Base-by-base conservation (phyloP, 345 rosid species). In the Camelina sativa region DNA sequence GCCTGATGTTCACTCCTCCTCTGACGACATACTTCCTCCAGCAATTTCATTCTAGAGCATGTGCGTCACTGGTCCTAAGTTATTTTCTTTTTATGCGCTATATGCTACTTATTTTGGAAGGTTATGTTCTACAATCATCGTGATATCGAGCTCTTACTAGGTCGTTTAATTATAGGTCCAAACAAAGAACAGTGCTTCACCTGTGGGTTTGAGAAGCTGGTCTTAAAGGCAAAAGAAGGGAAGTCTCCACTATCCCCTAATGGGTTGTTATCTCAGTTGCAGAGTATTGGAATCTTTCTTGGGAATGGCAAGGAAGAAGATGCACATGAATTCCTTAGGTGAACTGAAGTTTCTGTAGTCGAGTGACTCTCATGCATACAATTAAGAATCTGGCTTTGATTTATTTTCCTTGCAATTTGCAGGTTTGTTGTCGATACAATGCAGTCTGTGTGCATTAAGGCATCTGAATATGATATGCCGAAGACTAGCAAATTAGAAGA, bases 301-400 rank as follows among this genome's bases (percentile, higher is more conserved):
- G 89, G 90, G 52, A 84, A 83, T 72, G 99, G 99, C 34, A 88
- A 86, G 69, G 91, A 96, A 80, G 99, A 96, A 84, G 99, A 96
- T 76, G 99, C 99, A 32, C 99, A 96, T 85, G 98, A 96, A 82
- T 96, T 92, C 78, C 83, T 96, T 67, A 89, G 99, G 99, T 92
- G 70, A 75, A 62, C 32, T 40, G 46, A 65, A 44, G 60, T 62
- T 79, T 55, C 69, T 51, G 73, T 43, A 56, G 28, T 56, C 6
- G 6, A 20, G 41, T 7, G 2, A 56, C 47, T 11, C 38, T 66
- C 65, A 62, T 54, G 32, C 56, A 73, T 16, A 57, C 57, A 71
- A 2, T 43, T 65, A 66, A 51, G 46, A 44, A 44, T 72, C 54
- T 44, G 47, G 16, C 53, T 23, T 53, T 34, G n/a, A 44, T 52